These are phyloP conservation scores for Coleophoma eucalyptorum DNA, from an alignment of 2,329 filamentous ascomycete species.

Conservation along the genomic window DNA sequence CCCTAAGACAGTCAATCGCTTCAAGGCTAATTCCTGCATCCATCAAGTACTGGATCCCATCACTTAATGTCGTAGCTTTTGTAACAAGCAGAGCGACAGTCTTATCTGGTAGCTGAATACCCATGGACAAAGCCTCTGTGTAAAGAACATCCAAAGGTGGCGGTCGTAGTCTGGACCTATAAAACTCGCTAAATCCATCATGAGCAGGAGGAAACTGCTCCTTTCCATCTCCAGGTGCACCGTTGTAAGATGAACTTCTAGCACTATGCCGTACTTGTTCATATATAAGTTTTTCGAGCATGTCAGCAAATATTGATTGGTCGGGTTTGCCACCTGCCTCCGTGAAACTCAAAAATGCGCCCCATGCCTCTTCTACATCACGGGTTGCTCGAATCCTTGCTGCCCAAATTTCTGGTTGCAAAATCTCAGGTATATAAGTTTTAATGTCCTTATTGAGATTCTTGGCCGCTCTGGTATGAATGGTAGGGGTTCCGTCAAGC, in stretches of 20 bases:
- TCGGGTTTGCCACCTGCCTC: conserved; percentile 30
- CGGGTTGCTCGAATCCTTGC: conserved; percentile 54
- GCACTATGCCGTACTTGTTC: conserved; percentile 19
- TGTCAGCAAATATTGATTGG: conserved; percentile 48
- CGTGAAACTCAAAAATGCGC: conserved; percentile 31
- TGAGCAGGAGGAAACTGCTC: conserved; percentile 52
- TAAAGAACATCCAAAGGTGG: conserved; percentile 58
- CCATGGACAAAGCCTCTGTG: conserved; percentile 47
- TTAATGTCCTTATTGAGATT: background rate
- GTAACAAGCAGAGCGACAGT: conserved; percentile 54
- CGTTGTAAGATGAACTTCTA: conserved; percentile 9
- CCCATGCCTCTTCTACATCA: conserved; percentile 60
- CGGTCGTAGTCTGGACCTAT: conserved; percentile 57
- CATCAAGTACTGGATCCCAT: conserved; percentile 45
- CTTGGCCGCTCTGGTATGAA: conserved; percentile 44
- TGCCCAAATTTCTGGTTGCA: conserved; percentile 39
- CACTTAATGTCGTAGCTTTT: conserved; percentile 42
- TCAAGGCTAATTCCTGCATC: conserved; percentile 32
- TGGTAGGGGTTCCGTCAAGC: conserved; percentile 48
- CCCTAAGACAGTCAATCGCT: conserved; percentile 11
- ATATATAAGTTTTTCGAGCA: conserved; percentile 54
- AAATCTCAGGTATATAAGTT: background rate
- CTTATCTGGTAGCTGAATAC: conserved; percentile 42
- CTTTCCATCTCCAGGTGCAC: conserved; percentile 56
- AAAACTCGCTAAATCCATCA: conserved; percentile 59